A percentile compares a stretch with the other conserved stretches of the same genome.
These are phyloP conservation scores for Zizania latifolia DNA, from an alignment of 176 grass and related monocot genomes.

Conservation along the genomic window DNA sequence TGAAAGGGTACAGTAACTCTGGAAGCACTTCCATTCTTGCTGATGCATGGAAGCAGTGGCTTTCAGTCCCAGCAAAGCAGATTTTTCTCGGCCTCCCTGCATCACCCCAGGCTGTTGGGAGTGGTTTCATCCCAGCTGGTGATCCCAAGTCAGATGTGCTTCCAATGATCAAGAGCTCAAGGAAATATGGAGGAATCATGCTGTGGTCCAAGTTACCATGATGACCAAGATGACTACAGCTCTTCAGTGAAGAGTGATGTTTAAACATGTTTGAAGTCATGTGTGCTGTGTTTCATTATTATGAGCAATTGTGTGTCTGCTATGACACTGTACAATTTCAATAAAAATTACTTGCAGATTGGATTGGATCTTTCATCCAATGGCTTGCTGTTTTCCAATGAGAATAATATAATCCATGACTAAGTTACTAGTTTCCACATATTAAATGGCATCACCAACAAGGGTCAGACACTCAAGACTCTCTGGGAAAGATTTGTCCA, in stretches of 20 bases:
- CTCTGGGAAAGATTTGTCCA: not conserved
- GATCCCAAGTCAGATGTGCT: slow-evolving; percentile 49
- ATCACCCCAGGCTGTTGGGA: slow-evolving; percentile 40
- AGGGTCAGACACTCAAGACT: too few relatives aligned
- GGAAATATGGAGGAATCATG: slow-evolving; percentile 68
- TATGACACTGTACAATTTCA: not conserved
- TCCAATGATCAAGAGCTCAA: slow-evolving; percentile 33
- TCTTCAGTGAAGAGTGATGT: slow-evolving; percentile 52
- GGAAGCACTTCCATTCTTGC: too few relatives aligned
- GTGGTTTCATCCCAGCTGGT: slow-evolving; percentile 46
- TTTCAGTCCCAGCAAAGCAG: slow-evolving; percentile 28
- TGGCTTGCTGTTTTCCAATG: too few relatives aligned
- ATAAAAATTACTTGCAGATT: slow-evolving; percentile 3
- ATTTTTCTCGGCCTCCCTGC: slow-evolving; percentile 52
- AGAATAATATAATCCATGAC: not conserved
- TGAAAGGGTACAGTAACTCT: slow-evolving; percentile 40
- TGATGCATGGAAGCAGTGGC: too few relatives aligned
- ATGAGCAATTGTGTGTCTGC: not conserved
- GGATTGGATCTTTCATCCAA: not conserved
- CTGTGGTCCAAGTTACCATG: slow-evolving; percentile 64
- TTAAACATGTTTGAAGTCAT: not conserved
- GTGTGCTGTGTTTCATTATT: not conserved
- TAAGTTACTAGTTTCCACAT: not conserved
- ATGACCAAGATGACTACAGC: slow-evolving; percentile 51
- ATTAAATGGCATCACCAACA: not conserved